A percentile compares a stretch with the other conserved stretches of the same genome.
phyloP scores from a whole-genome alignment of 768 basidiomycete species.

The Lentinula boryana region DNA sequence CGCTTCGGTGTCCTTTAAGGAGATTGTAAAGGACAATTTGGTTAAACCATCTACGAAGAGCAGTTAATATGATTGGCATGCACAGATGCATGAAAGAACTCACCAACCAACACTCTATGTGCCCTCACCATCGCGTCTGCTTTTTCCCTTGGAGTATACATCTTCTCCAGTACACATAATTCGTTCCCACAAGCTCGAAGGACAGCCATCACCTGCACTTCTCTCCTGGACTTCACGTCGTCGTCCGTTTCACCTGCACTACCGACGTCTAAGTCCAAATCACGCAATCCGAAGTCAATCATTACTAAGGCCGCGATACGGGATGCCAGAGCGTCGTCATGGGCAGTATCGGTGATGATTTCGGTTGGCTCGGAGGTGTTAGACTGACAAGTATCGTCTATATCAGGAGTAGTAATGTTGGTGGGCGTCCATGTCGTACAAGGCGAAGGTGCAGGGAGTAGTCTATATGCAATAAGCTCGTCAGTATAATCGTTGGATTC shows the following conservation, averaged over 20 bases:
- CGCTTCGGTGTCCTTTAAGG: conserved; percentile 39
- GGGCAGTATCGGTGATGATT: conserved; percentile 58
- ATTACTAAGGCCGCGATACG: conserved; percentile 89
- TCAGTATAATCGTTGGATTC: background rate
- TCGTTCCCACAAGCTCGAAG: conserved; percentile 74
- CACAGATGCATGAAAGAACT: conserved; percentile 16
- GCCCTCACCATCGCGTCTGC: conserved; percentile 73
- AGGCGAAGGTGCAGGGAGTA: conserved; percentile 40
- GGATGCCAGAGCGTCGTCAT: conserved; percentile 86
- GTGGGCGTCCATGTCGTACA: background rate
- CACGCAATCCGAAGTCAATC: conserved; percentile 81
- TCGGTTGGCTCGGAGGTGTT: background rate
- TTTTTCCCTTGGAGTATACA: conserved; percentile 68
- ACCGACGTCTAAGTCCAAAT: conserved; percentile 82
- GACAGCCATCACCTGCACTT: conserved; percentile 52
- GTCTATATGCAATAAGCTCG: conserved; percentile 6
- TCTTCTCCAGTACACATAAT: conserved; percentile 39
- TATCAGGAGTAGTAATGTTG: background rate
- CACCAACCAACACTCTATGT: conserved; percentile 85
- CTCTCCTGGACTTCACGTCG: conserved; percentile 7
- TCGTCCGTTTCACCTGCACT: background rate
- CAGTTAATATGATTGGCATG: background rate
- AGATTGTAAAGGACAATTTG: conserved; percentile 59
- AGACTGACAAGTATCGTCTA: background rate
- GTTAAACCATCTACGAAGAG: conserved; percentile 67